These are phyloP conservation scores for Fonsecaea nubica DNA, from an alignment of 2,329 filamentous ascomycete genomes.

Conservation along the genomic window DNA sequence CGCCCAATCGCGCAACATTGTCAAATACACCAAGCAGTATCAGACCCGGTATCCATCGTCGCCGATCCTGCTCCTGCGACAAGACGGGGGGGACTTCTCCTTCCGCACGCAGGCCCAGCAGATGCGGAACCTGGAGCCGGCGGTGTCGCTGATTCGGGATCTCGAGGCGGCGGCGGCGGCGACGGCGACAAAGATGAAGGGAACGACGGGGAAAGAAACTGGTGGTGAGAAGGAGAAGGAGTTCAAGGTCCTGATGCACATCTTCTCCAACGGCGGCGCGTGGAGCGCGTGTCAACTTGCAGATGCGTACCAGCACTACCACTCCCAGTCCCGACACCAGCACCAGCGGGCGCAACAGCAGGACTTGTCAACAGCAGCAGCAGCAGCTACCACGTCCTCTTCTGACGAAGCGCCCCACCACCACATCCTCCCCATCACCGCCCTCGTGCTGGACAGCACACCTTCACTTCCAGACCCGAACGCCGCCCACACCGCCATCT, in stretches of 20 bases:
- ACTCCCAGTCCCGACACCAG: conserved; percentile 39
- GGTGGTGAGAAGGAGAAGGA: neutral
- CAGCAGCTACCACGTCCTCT: too few species aligned
- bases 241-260: conserved; percentile 54
- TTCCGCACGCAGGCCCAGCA: conserved; percentile 43
- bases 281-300: conserved; percentile 52
- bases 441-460: conserved; percentile 56
- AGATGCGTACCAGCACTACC: conserved; percentile 39
- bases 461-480: conserved; percentile 27
- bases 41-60: conserved; percentile 55
- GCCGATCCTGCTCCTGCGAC: conserved; percentile 57
- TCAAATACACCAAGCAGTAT: conserved; percentile 59
- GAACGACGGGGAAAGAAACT: too few species aligned
- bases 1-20: conserved; percentile 58
- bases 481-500: conserved; percentile 26
- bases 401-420: neutral
- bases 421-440: conserved; percentile 50
- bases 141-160: conserved; percentile 50
- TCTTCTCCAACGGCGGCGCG: conserved; percentile 62
- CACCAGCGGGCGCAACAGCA: neutral
- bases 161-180: neutral
- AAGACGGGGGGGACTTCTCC: conserved; percentile 49
- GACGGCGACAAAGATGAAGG: conserved; percentile 21
- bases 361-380: too few species aligned
- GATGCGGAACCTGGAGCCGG: conserved; percentile 48